These are phyloP conservation scores for Pythium dissimile DNA, from an alignment of 352 stramenopile genomes.

Conservation along the genomic window DNA sequence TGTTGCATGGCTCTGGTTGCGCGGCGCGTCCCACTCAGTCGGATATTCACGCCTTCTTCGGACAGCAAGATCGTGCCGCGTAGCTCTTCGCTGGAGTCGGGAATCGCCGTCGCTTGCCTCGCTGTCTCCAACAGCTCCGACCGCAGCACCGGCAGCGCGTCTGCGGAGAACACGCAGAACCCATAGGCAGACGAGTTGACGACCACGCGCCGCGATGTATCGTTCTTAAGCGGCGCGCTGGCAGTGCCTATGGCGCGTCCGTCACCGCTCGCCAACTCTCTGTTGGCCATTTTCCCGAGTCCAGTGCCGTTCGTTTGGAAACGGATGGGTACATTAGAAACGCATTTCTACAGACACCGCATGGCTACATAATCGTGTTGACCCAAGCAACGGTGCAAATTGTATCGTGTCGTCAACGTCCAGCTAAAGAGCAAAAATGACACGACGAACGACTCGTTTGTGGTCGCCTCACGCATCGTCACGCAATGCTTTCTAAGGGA, in stretches of 20 bases:
- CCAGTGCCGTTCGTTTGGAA: not conserved
- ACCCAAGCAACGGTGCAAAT: no score
- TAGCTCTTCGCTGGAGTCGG: constrained; percentile 24
- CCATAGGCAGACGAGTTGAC: constrained; percentile 76
- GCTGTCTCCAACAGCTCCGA: constrained; percentile 31
- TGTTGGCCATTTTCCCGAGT: no score
- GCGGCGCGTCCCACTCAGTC: constrained; percentile 41
- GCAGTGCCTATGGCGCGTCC: no score
- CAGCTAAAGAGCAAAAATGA: no score
- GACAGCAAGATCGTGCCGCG: constrained; percentile 68
- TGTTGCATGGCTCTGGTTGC: constrained; percentile 49
- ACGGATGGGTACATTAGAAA: not conserved
- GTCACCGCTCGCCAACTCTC: no score
- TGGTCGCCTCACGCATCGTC: no score
- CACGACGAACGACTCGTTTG: no score
- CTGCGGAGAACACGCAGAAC: constrained; percentile 49
- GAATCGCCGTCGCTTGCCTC: not conserved
- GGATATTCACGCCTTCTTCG: constrained; percentile 65
- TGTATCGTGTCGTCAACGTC: no score
- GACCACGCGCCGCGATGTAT: constrained; percentile 2
- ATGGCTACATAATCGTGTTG: no score
- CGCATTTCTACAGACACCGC: not conserved
- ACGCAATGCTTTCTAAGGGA: no score
- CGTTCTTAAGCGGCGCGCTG: not conserved
- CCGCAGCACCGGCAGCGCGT: constrained; percentile 36